Conservation (phyloP, 1,139 yeast species). For the Zygosaccharomyces sapae region DNA sequence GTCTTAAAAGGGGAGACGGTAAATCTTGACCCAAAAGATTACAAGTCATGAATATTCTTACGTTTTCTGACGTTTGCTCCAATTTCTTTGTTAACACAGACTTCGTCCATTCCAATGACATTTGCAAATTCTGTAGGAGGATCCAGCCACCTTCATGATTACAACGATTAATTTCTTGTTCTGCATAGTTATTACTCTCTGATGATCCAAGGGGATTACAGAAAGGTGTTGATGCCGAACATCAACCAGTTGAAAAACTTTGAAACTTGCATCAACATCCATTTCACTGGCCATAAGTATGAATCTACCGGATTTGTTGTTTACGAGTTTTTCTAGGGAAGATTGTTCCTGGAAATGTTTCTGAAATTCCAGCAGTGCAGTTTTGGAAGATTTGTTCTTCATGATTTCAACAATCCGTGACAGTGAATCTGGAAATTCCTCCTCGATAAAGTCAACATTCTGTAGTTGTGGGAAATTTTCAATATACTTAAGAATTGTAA, state of each 20-base stretch:
- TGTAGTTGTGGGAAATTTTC: neutral
- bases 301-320: conserved; percentile 6
- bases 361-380: conserved; percentile 9
- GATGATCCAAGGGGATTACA: conserved; percentile 65
- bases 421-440: conserved; percentile 2
- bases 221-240: conserved; percentile 33
- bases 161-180: conserved; percentile 47
- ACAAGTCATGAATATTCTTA: conserved; percentile 28
- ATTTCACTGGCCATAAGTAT: conserved; percentile 55
- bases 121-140: conserved; percentile 71
- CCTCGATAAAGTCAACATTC: neutral
- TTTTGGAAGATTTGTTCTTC: neutral
- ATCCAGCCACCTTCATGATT: conserved; percentile 58
- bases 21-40: conserved; percentile 29
- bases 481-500: neutral
- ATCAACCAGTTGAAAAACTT: conserved; percentile 46
- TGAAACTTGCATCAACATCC: conserved; percentile 65
- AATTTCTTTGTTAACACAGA: conserved; percentile 24
- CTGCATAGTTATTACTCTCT: conserved; percentile 61
- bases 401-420: neutral
- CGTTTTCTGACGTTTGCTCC: conserved; percentile 13
- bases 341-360: conserved; percentile 1
- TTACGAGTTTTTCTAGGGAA: conserved; percentile 5
- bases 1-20: conserved; percentile 50
- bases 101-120: conserved; percentile 62